Conservation (phyloP, 345 rosid species). For the Syzygium aqueum region DNA sequence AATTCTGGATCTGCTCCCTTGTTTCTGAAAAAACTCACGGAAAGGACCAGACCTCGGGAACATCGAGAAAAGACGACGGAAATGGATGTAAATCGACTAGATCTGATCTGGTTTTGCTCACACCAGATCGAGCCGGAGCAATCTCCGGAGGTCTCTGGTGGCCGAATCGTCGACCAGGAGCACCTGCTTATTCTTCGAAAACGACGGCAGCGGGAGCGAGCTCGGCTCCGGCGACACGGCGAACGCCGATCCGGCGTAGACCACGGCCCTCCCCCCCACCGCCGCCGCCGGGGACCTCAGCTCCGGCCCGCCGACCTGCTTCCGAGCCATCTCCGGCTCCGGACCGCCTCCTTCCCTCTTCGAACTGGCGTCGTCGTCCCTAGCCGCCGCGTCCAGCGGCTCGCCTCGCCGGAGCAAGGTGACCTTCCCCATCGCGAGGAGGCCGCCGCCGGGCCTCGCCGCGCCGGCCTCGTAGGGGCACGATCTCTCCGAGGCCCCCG, state of each 20-base stretch:
- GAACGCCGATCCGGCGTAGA: constrained; percentile 48
- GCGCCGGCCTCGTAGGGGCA: constrained; percentile 12
- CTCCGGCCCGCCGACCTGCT: constrained; percentile 4
- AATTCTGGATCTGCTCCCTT: background rate
- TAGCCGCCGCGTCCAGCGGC: constrained; percentile 32
- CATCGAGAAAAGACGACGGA: background rate
- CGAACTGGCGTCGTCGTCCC: background rate
- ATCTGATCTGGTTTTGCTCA: background rate
- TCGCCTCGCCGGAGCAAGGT: constrained; percentile 35
- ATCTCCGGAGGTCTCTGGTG: constrained; percentile 43
- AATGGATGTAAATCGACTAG: background rate
- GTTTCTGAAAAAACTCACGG: background rate
- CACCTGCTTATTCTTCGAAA: constrained; percentile 20
- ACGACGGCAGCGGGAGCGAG: constrained; percentile 43
- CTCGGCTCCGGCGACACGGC: constrained; percentile 48
- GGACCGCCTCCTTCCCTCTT: background rate
- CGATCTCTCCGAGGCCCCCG: constrained; percentile 18
- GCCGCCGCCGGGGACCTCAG: constrained; percentile 5
- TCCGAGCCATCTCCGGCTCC: constrained; percentile 1
- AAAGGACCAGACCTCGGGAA: constrained; percentile 2
- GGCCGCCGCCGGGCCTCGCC: background rate
- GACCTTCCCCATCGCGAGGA: constrained; percentile 18
- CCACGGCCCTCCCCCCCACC: background rate
- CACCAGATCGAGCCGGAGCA: constrained; percentile 27
- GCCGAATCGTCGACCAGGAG: constrained; percentile 29